These are phyloP conservation scores for Sugiyamaella smithiae DNA, from an alignment of 805 yeast genomes.

Conservation along the genomic window DNA sequence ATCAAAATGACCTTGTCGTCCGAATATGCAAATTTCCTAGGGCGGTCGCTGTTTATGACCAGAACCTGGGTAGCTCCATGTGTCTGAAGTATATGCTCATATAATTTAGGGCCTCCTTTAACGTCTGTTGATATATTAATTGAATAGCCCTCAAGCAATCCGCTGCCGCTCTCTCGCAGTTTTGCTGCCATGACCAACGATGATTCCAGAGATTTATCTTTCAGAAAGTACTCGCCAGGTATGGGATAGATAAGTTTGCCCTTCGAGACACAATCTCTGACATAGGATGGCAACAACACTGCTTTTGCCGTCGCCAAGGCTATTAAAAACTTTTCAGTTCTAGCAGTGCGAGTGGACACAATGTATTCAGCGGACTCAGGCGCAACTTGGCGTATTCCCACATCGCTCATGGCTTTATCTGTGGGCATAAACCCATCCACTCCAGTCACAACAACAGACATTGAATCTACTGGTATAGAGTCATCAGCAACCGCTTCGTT, in stretches of 20 bases:
- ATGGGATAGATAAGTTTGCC: constrained; percentile 20
- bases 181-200: constrained; percentile 25
- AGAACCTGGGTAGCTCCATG: constrained; percentile 51
- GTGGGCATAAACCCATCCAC: constrained; percentile 24
- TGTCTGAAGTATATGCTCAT: constrained; percentile 53
- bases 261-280: constrained; percentile 24
- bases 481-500: neutral
- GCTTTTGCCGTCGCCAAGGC: constrained; percentile 53
- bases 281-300: constrained; percentile 30
- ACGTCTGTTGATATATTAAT: constrained; percentile 57
- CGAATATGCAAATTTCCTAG: constrained; percentile 8
- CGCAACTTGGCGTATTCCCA: constrained; percentile 56
- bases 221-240: constrained; percentile 26
- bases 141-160: constrained; percentile 46
- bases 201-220: constrained; percentile 26
- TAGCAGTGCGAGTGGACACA: constrained; percentile 74
- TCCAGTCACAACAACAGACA: constrained; percentile 28
- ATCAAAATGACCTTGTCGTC: constrained; percentile 11
- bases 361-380: constrained; percentile 42
- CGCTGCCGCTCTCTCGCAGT: constrained; percentile 13
- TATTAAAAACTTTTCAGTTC: constrained; percentile 84
- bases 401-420: constrained; percentile 28
- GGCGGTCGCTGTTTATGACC: constrained; percentile 22
- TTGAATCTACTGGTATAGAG: constrained; percentile 1
- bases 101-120: constrained; percentile 58